These are phyloP conservation scores for Apiospora malaysiana DNA, from an alignment of 2,329 filamentous ascomycete genomes.

Conservation along the genomic window DNA sequence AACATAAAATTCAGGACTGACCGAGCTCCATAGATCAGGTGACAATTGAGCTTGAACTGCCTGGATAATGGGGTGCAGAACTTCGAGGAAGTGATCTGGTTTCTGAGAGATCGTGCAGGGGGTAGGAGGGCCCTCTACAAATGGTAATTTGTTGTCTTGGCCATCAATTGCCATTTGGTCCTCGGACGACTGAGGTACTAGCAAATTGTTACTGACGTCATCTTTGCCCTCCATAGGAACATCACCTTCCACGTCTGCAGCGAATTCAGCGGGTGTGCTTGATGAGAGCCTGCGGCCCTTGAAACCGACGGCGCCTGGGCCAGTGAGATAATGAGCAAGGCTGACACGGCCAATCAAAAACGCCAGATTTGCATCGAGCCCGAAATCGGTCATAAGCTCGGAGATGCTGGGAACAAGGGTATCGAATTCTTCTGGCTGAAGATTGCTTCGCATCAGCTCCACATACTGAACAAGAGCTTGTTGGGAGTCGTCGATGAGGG, in stretches of 20 bases:
- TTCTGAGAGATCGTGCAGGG: conserved; percentile 42
- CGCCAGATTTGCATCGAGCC: conserved; percentile 79
- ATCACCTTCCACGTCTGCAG: conserved; percentile 63
- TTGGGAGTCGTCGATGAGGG: conserved; percentile 89
- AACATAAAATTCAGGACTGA: conserved; percentile 83
- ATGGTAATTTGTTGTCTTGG: conserved; percentile 32
- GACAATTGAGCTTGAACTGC: conserved; percentile 68
- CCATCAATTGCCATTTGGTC: conserved; percentile 41
- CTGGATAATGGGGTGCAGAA: conserved; percentile 76
- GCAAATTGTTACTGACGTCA: conserved; percentile 29
- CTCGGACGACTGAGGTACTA: conserved; percentile 31
- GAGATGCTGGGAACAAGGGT: conserved; percentile 76
- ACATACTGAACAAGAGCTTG: conserved; percentile 86
- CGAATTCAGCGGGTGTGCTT: conserved; percentile 30
- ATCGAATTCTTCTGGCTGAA: conserved; percentile 79
- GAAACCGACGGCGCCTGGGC: conserved; percentile 42
- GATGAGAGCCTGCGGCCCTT: conserved; percentile 36
- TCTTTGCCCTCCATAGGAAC: conserved; percentile 51
- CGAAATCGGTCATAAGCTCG: conserved; percentile 77
- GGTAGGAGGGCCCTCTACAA: conserved; percentile 33
- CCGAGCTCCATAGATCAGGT: conserved; percentile 67
- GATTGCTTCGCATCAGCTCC: conserved; percentile 82
- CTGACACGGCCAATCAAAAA: conserved; percentile 83
- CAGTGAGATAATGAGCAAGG: conserved; percentile 68
- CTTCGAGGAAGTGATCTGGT: conserved; percentile 65